Conservation (phyloP, 192 early-diverging fungal species). For the Umbelopsis sp. region DNA sequence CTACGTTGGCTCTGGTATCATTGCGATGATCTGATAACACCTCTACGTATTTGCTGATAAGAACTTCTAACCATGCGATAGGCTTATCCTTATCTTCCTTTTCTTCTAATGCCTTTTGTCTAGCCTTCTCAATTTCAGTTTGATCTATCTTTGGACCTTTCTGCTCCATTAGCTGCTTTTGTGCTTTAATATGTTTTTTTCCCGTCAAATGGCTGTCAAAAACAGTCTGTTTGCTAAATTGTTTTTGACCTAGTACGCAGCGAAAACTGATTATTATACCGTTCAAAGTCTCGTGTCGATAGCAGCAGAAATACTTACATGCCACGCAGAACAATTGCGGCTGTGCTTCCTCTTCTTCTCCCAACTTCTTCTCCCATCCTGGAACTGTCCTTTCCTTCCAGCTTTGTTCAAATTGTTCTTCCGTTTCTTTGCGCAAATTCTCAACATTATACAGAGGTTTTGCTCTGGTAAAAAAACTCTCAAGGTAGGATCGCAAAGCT, state of each 20-base stretch:
- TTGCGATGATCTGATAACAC: conserved; percentile 59
- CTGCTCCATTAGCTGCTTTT: conserved; percentile 46
- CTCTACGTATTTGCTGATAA: conserved; percentile 64
- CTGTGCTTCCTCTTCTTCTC: conserved; percentile 38
- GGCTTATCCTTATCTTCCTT: conserved; percentile 59
- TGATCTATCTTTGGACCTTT: conserved; percentile 27
- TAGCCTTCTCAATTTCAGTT: conserved; percentile 32
- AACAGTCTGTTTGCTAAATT: conserved; percentile 84
- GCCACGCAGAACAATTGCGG: conserved; percentile 73
- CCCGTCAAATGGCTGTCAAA: conserved; percentile 85
- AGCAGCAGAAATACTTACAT: conserved; percentile 43
- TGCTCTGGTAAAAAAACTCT: conserved; percentile 70
- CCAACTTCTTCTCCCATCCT: conserved; percentile 63
- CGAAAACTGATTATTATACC: neutral
- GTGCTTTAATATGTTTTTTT: conserved; percentile 91
- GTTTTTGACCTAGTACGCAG: conserved; percentile 60
- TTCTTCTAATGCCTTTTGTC: conserved; percentile 37
- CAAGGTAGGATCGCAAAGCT: conserved; percentile 67
- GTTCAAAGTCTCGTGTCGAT: neutral
- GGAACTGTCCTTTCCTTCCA: conserved; percentile 62
- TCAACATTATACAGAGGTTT: conserved; percentile 78
- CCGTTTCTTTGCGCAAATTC: conserved; percentile 50
- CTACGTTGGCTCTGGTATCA: conserved; percentile 86
- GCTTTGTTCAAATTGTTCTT: conserved; percentile 58
- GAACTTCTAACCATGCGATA: conserved; percentile 64